Conservation (phyloP, 2,329 filamentous ascomycete species). For the Gnomoniopsis sp. region DNA sequence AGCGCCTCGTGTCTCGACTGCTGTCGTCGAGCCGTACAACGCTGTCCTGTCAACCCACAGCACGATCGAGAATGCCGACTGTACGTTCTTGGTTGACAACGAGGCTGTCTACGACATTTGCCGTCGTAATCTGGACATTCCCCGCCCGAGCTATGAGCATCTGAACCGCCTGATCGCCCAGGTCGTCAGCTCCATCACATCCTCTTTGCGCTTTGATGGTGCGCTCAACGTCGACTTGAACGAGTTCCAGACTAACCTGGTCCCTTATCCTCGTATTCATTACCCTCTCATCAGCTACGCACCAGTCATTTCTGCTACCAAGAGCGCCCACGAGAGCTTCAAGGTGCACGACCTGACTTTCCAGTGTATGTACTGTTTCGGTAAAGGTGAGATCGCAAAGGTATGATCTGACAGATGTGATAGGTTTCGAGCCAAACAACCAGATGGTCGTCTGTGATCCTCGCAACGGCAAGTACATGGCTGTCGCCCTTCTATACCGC, state of each 20-base stretch:
- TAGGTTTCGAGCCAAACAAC: constrained; percentile 75
- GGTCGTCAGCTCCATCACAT: constrained; percentile 72
- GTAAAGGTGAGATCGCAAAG: not conserved
- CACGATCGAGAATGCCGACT: constrained; percentile 76
- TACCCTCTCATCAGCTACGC: constrained; percentile 72
- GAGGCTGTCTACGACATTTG: constrained; percentile 75
- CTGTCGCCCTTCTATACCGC: constrained; percentile 68
- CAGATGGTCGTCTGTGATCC: constrained; percentile 76
- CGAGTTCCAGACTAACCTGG: constrained; percentile 76
- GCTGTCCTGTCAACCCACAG: constrained; percentile 71
- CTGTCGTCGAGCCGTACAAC: constrained; percentile 73
- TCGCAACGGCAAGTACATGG: constrained; percentile 75
- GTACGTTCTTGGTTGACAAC: constrained; percentile 74
- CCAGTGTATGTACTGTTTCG: constrained; percentile 54
- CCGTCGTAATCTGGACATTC: constrained; percentile 67
- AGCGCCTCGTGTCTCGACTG: constrained; percentile 65
- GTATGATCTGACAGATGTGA: constrained; percentile 23
- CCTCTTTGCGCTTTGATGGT: constrained; percentile 68
- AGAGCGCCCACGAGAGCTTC: constrained; percentile 84
- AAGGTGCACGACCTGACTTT: constrained; percentile 75
- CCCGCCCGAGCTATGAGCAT: constrained; percentile 67
- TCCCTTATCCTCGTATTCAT: constrained; percentile 71
- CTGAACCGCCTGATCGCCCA: constrained; percentile 71
- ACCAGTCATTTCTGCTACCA: constrained; percentile 67
- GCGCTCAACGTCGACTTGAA: constrained; percentile 72